phyloP scores from a whole-genome alignment of 2,329 filamentous ascomycete species.

The Ramularia endophylla region DNA sequence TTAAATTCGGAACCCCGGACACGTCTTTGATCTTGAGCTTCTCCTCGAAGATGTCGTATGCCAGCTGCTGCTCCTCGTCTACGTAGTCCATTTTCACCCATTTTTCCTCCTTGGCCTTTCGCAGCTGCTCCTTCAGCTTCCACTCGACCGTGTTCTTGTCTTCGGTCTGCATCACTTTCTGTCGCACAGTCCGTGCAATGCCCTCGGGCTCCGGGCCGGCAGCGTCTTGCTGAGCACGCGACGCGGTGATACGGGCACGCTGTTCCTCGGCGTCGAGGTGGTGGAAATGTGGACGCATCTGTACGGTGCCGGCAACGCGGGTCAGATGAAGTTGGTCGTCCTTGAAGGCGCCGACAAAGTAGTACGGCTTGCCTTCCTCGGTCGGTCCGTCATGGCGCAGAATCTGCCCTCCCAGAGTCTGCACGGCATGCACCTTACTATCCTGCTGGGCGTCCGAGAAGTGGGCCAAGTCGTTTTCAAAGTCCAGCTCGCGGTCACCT shows the following conservation, averaged over 20 bases:
- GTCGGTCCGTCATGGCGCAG: constrained; percentile 56
- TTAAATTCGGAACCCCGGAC: constrained; percentile 42
- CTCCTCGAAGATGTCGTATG: constrained; percentile 70
- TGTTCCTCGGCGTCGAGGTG: constrained; percentile 83
- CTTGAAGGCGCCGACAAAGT: constrained; percentile 90
- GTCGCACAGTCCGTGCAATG: constrained; percentile 18
- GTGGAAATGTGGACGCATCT: constrained; percentile 86
- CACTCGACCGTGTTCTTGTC: constrained; percentile 63
- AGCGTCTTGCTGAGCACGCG: constrained; percentile 41
- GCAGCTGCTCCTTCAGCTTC: constrained; percentile 58
- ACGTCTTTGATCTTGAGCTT: constrained; percentile 57
- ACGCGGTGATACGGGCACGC: constrained; percentile 50
- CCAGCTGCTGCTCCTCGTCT: constrained; percentile 69
- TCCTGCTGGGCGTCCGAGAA: constrained; percentile 64
- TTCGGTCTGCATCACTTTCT: constrained; percentile 41
- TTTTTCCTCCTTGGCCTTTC: constrained; percentile 70
- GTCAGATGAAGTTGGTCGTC: constrained; percentile 82
- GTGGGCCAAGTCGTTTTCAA: constrained; percentile 40
- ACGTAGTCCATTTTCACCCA: constrained; percentile 78
- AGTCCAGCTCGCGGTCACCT: constrained; percentile 36
- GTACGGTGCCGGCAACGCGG: constrained; percentile 73
- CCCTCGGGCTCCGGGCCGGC: constrained; percentile 36
- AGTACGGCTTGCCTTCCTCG: constrained; percentile 64
- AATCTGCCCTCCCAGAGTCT: constrained; percentile 81
- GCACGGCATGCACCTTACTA: constrained; percentile 67